A percentile compares a stretch with the other conserved stretches of the same genome.
Evolutionary conservation across 23 red algal genomes (phyloP).

Genomic region (Agarophyton chilense): DNA sequence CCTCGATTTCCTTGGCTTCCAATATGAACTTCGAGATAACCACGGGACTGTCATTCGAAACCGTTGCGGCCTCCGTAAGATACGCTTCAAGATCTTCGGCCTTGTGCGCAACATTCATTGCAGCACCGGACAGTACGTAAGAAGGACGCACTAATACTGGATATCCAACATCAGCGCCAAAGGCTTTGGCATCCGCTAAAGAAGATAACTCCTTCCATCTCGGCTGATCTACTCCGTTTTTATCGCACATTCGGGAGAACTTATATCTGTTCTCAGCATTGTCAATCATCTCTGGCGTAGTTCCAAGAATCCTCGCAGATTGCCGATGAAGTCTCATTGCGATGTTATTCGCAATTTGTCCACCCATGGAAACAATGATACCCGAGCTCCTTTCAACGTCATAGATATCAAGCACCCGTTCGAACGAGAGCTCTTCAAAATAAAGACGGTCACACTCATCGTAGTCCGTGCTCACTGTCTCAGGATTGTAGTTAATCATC

Average conservation of each 20-base stretch:
- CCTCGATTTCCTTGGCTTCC: conserved; percentile 99
- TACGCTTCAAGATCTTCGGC: conserved; percentile 97
- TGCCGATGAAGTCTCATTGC: conserved; percentile 96
- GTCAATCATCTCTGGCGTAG: conserved; percentile 99
- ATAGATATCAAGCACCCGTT: conserved; percentile 96
- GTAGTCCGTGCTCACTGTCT: conserved; percentile 98
- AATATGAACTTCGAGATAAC: conserved; percentile 99
- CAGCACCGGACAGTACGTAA: conserved; percentile 96
- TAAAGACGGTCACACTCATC: conserved; percentile 97
- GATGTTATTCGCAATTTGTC: conserved; percentile 99
- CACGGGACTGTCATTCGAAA: conserved; percentile 92
- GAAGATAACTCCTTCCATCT: conserved; percentile 97
- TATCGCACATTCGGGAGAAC: conserved; percentile 96
- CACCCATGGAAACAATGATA: conserved; percentile 99
- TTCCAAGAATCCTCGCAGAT: conserved; percentile 88
- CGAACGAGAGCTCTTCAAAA: conserved; percentile 99
- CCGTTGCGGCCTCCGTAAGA: conserved; percentile 89
- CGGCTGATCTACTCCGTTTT: conserved; percentile 94
- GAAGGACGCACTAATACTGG: conserved; percentile 93
- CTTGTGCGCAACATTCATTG: conserved; percentile 99
- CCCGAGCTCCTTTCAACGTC: conserved; percentile 80
- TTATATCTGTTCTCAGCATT: conserved; percentile 99
- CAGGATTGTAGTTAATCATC: conserved; percentile 99
- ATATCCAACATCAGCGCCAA: conserved; percentile 95
- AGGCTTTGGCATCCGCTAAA: conserved; percentile 90